Percentiles rank a stretch among this genome's conserved stretches.
These are phyloP conservation scores for Selenicereus undatus DNA, from an alignment of 148 eudicot genomes.

Conservation along the genomic window DNA sequence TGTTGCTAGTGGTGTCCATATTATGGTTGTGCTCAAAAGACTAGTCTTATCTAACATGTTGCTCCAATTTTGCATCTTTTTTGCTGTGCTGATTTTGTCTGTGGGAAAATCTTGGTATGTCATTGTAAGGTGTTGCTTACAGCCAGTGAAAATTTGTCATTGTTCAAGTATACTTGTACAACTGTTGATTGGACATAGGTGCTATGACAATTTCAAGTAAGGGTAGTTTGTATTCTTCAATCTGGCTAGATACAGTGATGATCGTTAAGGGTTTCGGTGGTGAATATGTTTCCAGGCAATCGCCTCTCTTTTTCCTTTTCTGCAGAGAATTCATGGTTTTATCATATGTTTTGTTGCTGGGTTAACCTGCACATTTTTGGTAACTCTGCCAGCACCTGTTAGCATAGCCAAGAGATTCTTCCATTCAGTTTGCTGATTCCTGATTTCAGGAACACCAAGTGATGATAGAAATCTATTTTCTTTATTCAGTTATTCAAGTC, in stretches of 20 bases:
- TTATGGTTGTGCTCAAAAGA: neutral
- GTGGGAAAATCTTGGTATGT: neutral
- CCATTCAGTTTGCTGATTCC: neutral
- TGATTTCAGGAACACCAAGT: neutral
- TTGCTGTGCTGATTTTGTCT: neutral
- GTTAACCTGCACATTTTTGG: constrained; percentile 83
- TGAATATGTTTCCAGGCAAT: neutral
- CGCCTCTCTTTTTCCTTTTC: constrained; percentile 15
- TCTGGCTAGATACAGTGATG: neutral
- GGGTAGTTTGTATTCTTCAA: neutral
- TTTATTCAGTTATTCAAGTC: too few species aligned
- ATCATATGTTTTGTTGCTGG: constrained; percentile 85
- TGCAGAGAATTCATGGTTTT: constrained; percentile 88
- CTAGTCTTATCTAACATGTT: neutral
- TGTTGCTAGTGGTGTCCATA: too few species aligned
- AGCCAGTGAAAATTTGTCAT: neutral
- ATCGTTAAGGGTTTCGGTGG: neutral
- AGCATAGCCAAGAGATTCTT: neutral
- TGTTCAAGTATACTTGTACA: neutral
- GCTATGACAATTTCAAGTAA: neutral
- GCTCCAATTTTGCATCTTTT: neutral
- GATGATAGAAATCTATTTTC: too few species aligned
- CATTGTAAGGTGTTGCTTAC: too few species aligned
- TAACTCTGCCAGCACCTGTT: constrained; percentile 32
- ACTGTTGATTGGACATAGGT: neutral